These are phyloP conservation scores for Gossypium davidsonii DNA, from an alignment of 441 rosid genomes.

Conservation along the genomic window DNA sequence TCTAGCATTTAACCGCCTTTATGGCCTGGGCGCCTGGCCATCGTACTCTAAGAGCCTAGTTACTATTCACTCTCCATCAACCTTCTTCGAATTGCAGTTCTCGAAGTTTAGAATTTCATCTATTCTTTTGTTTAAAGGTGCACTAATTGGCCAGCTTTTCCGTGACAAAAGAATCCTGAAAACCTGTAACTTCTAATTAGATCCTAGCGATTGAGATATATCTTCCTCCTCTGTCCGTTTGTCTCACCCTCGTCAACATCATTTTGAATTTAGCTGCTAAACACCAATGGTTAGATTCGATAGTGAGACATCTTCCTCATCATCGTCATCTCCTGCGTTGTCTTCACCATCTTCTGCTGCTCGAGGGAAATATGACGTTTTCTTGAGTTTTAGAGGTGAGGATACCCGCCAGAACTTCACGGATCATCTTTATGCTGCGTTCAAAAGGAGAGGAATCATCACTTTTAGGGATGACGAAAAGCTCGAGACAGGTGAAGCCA, in stretches of 20 bases:
- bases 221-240: too few species aligned
- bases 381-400: neutral
- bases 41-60: too few species aligned
- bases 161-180: neutral
- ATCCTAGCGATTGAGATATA: too few species aligned
- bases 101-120: neutral
- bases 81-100: neutral
- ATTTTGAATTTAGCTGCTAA: too few species aligned
- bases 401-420: neutral
- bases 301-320: neutral
- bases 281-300: neutral
- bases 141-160: neutral
- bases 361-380: neutral
- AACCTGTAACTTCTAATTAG: neutral
- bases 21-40: too few species aligned
- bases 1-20: too few species aligned
- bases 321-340: neutral
- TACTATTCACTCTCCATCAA: neutral
- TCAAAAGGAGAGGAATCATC: neutral
- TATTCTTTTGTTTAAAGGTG: neutral
- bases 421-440: neutral
- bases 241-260: too few species aligned
- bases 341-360: conserved; percentile 5
- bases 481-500: neutral
- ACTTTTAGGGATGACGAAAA: neutral